Evolutionary conservation across 495 filamentous ascomycete genomes (phyloP), one percentile per base, ranked within the genome.

Genomic region (Penicillium subrubescens): DNA sequence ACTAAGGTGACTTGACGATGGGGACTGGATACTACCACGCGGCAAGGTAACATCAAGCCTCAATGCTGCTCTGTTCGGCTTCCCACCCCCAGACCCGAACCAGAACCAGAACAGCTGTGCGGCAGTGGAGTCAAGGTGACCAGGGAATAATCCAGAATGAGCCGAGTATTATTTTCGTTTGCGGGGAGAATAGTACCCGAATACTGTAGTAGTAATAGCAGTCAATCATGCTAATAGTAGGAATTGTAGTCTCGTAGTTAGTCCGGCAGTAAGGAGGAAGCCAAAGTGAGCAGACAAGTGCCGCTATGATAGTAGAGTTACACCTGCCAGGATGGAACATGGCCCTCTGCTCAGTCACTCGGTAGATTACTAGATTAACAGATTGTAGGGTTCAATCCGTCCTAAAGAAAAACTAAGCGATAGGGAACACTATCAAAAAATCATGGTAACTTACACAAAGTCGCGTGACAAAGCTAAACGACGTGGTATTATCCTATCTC

Each of bases 301-400:
- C 60, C 70, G 70, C 70, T 70, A 66, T 66, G 67, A 68, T 72
- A 67, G 53, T 34, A 70, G 64, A 60, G 67, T 70, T 72, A 67
- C 70, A 71, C 66, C 44, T 50, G 35, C 21, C 23, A 19, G 43
- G 51, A 43, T 54, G 60, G 23, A 56, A 54, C 60, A 44, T 57
- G 61, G 53, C 33, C 50, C 15, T 27, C n/a, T 8, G n/a, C 17
- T 8, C 8, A 48, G 44, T 19, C 31, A 48, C 23, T 52, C 25
- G 48, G 48, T 31, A 27, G 48, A 31, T 31, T 31, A 25, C 25
- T 31, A 27, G 48, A 31, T 31, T 31, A 25, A 15, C 12, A 31
- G 48, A n/a, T 27, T 25, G 7, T 1, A 52, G 25, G 19, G 25
- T 15, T 27, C 35, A 33, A 8, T 33, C 31, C 31, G 31, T 33